Conservation (phyloP, 306 rosid genomes). For the Carpinus fangiana region DNA sequence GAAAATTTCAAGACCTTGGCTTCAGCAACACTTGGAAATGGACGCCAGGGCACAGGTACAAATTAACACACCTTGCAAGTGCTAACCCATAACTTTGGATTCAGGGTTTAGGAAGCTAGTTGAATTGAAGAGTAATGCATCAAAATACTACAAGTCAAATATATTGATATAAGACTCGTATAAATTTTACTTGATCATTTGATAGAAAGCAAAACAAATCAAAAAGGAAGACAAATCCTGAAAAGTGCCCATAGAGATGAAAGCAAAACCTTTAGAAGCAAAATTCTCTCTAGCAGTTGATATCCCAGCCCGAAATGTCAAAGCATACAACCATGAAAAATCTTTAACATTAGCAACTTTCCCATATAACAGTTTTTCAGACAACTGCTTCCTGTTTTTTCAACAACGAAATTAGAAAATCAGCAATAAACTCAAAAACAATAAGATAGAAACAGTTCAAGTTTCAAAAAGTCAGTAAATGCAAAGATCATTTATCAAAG, state of each 20-base stretch:
- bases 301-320: constrained; percentile 37
- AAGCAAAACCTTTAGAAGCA: constrained; percentile 54
- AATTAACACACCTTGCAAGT: too few relatives aligned
- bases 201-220: neutral
- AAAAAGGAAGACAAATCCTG: neutral
- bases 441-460: neutral
- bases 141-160: neutral
- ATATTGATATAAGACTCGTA: neutral
- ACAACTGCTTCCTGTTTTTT: constrained; percentile 41
- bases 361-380: constrained; percentile 32
- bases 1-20: neutral
- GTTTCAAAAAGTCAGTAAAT: neutral
- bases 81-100: neutral
- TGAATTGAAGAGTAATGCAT: neutral
- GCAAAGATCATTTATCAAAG: neutral
- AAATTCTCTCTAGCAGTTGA: constrained; percentile 46
- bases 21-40: neutral
- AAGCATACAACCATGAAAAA: constrained; percentile 23
- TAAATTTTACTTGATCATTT: constrained; percentile 5
- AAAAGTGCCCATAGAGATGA: constrained; percentile 9
- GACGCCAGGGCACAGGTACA: too few relatives aligned
- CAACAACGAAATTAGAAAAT: constrained; percentile 5
- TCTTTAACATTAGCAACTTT: constrained; percentile 34
- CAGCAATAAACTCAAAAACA: neutral
- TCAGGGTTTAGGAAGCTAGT: neutral